Percentiles rank a stretch among this genome's conserved stretches.
These are phyloP conservation scores for Boletus sp. DNA, from an alignment of 768 basidiomycete genomes.

Conservation along the genomic window DNA sequence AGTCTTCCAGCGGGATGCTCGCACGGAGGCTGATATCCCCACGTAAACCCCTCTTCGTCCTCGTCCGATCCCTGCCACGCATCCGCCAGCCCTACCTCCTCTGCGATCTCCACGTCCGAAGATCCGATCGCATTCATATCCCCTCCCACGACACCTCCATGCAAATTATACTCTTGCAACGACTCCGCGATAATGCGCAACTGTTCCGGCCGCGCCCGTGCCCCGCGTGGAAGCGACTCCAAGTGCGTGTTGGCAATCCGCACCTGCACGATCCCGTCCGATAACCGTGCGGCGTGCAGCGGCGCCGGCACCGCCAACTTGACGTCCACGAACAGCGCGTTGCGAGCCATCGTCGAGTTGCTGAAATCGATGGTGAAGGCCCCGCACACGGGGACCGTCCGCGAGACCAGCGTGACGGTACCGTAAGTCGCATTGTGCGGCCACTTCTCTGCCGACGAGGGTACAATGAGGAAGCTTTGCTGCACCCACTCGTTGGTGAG, in stretches of 20 bases:
- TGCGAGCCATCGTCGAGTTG: constrained; percentile 48
- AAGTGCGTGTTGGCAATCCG: constrained; percentile 74
- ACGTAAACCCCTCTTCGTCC: constrained; percentile 54
- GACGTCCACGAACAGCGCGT: constrained; percentile 58
- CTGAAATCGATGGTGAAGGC: constrained; percentile 54
- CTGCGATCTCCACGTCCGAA: constrained; percentile 43
- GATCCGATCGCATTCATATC: constrained; percentile 69
- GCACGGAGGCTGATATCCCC: constrained; percentile 61
- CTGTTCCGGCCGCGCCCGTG: constrained; percentile 47
- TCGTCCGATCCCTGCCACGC: constrained; percentile 52
- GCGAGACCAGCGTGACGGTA: constrained; percentile 68
- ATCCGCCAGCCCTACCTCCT: constrained; percentile 51
- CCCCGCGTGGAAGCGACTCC: constrained; percentile 56
- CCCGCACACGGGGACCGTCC: constrained; percentile 48
- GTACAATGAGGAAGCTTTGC: constrained; percentile 56
- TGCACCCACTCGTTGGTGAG: constrained; percentile 63
- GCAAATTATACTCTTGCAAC: constrained; percentile 44
- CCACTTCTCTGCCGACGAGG: constrained; percentile 56
- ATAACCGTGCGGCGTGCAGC: constrained; percentile 29
- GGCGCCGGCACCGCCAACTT: constrained; percentile 40
- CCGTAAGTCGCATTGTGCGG: constrained; percentile 51
- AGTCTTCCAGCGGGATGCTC: constrained; percentile 52
- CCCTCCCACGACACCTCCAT: constrained; percentile 64
- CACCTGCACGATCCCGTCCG: constrained; percentile 44
- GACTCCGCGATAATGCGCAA: constrained; percentile 49